phyloP scores from a whole-genome alignment of 306 rosid species.

The Pyrus bretschneideri region DNA sequence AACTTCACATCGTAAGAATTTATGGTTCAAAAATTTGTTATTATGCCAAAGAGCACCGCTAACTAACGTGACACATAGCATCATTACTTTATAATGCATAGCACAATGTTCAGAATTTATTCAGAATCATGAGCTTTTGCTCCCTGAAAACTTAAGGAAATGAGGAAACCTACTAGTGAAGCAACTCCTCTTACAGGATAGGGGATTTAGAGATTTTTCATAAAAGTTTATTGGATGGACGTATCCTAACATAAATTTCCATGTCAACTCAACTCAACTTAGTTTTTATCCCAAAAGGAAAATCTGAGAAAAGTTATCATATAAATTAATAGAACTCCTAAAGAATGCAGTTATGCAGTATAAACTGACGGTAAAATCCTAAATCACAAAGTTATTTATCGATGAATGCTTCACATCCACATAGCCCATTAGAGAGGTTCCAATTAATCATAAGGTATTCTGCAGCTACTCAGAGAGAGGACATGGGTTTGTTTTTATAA shows the following conservation, averaged over 20 bases:
- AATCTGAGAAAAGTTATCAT: not conserved
- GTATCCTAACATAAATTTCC: not conserved
- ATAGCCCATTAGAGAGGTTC: not conserved
- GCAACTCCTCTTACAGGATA: not conserved
- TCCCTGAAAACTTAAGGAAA: not conserved
- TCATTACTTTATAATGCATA: not conserved
- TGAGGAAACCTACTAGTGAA: not conserved
- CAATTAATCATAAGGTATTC: not conserved
- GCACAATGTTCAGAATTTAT: not conserved
- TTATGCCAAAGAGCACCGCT: not conserved
- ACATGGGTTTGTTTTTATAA: not conserved
- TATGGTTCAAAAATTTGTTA: not conserved
- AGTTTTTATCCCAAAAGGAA: not conserved
- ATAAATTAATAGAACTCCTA: not conserved
- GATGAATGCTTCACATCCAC: not conserved
- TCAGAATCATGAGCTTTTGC: not conserved
- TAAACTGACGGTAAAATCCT: not conserved
- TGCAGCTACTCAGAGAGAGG: not conserved
- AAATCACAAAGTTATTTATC: not conserved
- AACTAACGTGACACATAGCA: not conserved
- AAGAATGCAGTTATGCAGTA: not conserved
- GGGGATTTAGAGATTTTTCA: not conserved
- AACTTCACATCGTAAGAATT: not conserved
- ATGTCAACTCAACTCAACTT: not conserved
- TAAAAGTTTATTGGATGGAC: not conserved